These are phyloP conservation scores for Kwoniella sp. DNA, from an alignment of 768 basidiomycete species.

Conservation along the genomic window DNA sequence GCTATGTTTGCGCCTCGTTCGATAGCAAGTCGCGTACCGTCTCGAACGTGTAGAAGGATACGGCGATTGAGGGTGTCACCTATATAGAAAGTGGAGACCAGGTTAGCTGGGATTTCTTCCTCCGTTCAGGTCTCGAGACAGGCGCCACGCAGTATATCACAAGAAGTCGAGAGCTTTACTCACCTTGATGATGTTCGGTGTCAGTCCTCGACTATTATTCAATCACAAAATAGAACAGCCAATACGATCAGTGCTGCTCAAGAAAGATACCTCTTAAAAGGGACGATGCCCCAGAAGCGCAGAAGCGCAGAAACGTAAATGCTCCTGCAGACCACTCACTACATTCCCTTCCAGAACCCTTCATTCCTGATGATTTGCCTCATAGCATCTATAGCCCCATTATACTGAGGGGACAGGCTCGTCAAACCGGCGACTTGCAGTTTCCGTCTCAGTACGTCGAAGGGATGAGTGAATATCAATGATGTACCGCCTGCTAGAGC, in stretches of 20 bases:
- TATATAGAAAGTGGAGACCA: slow-evolving; percentile 1
- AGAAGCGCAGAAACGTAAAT: too few species aligned
- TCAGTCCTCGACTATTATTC: slow-evolving; percentile 40
- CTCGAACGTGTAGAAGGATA: slow-evolving; percentile 54
- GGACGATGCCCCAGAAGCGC: too few species aligned
- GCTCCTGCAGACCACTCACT: too few species aligned
- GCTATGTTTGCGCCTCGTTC: not conserved
- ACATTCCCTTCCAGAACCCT: slow-evolving; percentile 61
- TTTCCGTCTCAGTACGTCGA: slow-evolving; percentile 90
- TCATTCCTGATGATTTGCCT: slow-evolving; percentile 69
- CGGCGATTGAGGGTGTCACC: slow-evolving; percentile 51
- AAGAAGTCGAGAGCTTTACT: not conserved
- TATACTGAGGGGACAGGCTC: slow-evolving; percentile 67
- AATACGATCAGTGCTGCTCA: too few species aligned
- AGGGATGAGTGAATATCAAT: slow-evolving; percentile 91
- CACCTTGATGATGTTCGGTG: slow-evolving; percentile 53
- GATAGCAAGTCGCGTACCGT: slow-evolving; percentile 44
- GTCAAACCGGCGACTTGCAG: slow-evolving; percentile 65
- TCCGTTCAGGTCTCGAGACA: too few species aligned
- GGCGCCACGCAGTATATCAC: not conserved
- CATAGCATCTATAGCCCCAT: slow-evolving; percentile 77
- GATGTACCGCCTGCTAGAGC: slow-evolving; percentile 85
- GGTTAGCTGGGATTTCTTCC: too few species aligned
- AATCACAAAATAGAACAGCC: not conserved
- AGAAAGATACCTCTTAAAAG: too few species aligned